These are phyloP conservation scores for Metschnikowia lunata DNA, from an alignment of 805 yeast genomes.

Conservation along the genomic window DNA sequence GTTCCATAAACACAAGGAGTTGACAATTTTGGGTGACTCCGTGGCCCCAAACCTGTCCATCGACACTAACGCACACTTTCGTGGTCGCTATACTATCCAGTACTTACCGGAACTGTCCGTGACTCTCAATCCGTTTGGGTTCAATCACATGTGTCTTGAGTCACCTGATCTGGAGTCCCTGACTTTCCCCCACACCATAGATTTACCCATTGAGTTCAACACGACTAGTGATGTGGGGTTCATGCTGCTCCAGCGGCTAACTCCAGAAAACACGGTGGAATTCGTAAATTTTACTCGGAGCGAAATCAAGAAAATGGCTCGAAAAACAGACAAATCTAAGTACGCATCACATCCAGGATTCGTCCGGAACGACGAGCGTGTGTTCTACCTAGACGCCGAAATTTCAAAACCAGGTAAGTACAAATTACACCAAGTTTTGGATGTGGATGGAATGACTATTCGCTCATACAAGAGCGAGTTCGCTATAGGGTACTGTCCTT, in stretches of 20 bases:
- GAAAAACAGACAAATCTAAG: conserved; percentile 28
- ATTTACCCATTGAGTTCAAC: conserved; percentile 73
- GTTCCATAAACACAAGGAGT: conserved; percentile 39
- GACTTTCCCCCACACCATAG: conserved; percentile 21
- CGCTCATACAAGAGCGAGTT: conserved; percentile 59
- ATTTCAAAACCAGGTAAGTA: conserved; percentile 73
- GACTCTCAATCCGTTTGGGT: conserved; percentile 68
- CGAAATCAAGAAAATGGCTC: conserved; percentile 44
- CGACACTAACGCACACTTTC: conserved; percentile 62
- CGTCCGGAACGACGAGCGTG: conserved; percentile 30
- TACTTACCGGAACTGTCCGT: conserved; percentile 91
- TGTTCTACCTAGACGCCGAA: conserved; percentile 63
- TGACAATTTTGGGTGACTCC: conserved; percentile 50
- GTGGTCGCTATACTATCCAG: conserved; percentile 81
- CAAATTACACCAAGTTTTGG: conserved; percentile 61
- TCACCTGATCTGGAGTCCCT: conserved; percentile 20
- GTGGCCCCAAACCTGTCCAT: conserved; percentile 33
- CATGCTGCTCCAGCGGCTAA: conserved; percentile 60
- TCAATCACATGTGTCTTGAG: conserved; percentile 56
- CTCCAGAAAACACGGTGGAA: conserved; percentile 47
- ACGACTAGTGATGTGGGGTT: conserved; percentile 69
- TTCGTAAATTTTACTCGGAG: conserved; percentile 52
- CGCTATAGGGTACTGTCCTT: conserved; percentile 73
- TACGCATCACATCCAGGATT: conserved; percentile 22
- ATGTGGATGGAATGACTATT: conserved; percentile 55